These are phyloP conservation scores for Fusarium foetens DNA, from an alignment of 2,329 filamentous ascomycete genomes.

Conservation along the genomic window DNA sequence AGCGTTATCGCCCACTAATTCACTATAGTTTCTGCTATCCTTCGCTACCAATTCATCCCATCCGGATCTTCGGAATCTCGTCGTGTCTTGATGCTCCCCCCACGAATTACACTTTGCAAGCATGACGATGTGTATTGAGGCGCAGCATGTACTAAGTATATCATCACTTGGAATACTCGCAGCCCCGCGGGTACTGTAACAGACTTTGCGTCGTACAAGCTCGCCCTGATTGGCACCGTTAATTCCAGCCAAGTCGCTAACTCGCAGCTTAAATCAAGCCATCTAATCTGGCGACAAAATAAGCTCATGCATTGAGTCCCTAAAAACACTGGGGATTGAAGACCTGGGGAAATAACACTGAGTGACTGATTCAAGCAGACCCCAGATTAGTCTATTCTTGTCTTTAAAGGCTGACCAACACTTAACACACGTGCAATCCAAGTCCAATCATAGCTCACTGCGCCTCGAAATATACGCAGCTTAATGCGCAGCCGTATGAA, in stretches of 20 bases:
- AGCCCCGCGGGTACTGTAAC: background rate
- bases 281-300: conserved; percentile 8
- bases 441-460: conserved; percentile 24
- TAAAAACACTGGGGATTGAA: conserved; percentile 1
- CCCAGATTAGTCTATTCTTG: background rate
- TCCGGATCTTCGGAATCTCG: background rate
- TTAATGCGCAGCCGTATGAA: background rate
- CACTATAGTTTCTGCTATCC: background rate
- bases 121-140: conserved; percentile 11
- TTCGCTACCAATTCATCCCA: background rate
- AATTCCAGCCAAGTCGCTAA: conserved; percentile 18
- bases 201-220: conserved; percentile 3
- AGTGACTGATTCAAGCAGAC: background rate
- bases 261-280: conserved; percentile 26
- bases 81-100: background rate
- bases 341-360: conserved; percentile 5
- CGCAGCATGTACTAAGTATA: conserved; percentile 27
- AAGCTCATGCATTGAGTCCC: conserved; percentile 8
- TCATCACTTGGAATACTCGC: conserved; percentile 6
- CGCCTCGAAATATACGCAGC: conserved; percentile 35
- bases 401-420: conserved; percentile 21
- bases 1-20: background rate
- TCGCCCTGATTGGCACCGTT: conserved; percentile 16
- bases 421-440: conserved; percentile 14
- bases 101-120: background rate